Evolutionary conservation across 23 red algal species (phyloP).

Genomic region (Gracilaria gracilis): DNA sequence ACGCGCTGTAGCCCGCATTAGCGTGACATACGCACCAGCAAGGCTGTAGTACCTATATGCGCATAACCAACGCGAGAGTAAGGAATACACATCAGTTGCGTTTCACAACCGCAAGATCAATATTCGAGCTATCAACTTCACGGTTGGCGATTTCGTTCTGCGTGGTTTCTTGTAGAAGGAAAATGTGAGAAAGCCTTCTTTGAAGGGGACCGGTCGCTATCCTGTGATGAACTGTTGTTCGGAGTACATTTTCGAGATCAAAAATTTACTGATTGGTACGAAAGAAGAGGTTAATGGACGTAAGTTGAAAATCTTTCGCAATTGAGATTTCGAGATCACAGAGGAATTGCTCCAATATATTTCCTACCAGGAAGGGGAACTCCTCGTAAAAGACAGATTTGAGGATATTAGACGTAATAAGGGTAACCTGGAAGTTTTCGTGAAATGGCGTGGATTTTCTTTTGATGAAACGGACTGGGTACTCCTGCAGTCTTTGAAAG

Average conservation of each 20-base stretch:
- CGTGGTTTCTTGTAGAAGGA: neutral
- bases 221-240: neutral
- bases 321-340: neutral
- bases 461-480: neutral
- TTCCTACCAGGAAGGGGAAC: neutral
- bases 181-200: neutral
- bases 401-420: neutral
- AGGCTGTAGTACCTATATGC: too few relatives aligned
- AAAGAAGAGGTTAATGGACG: neutral
- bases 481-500: neutral
- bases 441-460: too few relatives aligned
- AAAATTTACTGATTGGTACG: neutral
- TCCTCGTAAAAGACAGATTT: neutral
- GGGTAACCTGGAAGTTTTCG: neutral
- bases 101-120: conserved; percentile 40
- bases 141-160: neutral
- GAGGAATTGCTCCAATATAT: neutral
- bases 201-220: neutral
- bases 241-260: neutral
- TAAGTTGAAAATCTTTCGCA: neutral
- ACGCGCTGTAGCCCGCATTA: too few relatives aligned
- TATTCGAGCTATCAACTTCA: neutral
- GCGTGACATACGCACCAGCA: too few relatives aligned
- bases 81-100: too few relatives aligned
- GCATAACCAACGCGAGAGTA: too few relatives aligned